Evolutionary conservation across 108 stramenopile species (phyloP), one percentile per base, ranked within the genome.

Genomic region (Cylindrotheca fusiformis): DNA sequence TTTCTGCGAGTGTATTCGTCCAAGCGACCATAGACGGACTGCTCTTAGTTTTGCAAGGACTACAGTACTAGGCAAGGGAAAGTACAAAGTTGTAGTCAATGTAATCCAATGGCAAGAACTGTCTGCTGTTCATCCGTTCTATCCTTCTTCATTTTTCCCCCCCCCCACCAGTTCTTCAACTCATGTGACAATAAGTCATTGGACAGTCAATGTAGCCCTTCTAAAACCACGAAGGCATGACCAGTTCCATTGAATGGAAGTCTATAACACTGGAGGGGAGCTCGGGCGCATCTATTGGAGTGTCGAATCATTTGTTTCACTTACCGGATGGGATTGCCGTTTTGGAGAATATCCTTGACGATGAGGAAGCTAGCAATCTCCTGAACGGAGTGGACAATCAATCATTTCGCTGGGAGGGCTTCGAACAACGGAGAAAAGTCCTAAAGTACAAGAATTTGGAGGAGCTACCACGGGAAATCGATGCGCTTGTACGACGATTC

Each of bases 381-480:
- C 32, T 72, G 25, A 10, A 55, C 3, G 63, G 56, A 22, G 25
- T 48, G 6, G 47, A 70, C n/a, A 22, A 19, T 17, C 47, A 55
- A 22, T 17, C 64, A 18, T 75, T 55, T 21, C 29, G 25, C 12
- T 78, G 73, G 63, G 84, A 87, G 60, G 89, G 89, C 3, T 90
- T 83, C 74, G 86, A 83, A 60, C 67, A 78, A 67, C 69, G 83
- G 46, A 67, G 80, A 51, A 63, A 68, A 33, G 83, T 87, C n/a
- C 74, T 79, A 49, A 57, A 80, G 6, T 90, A 75, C 69, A 30
- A 46, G 0, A 52, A 63, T 52, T 14, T 18, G 4, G 27, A 29
- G 0, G 48, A 33, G 4, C 19, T 74, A 12, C 72, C 72, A 50
- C 24, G n/a, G 6, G 17, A 29, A 1, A 10, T 74, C 2, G 32